Evolutionary conservation across 495 filamentous ascomycete genomes (phyloP).

Genomic region (Lasiosphaeria miniovina): DNA sequence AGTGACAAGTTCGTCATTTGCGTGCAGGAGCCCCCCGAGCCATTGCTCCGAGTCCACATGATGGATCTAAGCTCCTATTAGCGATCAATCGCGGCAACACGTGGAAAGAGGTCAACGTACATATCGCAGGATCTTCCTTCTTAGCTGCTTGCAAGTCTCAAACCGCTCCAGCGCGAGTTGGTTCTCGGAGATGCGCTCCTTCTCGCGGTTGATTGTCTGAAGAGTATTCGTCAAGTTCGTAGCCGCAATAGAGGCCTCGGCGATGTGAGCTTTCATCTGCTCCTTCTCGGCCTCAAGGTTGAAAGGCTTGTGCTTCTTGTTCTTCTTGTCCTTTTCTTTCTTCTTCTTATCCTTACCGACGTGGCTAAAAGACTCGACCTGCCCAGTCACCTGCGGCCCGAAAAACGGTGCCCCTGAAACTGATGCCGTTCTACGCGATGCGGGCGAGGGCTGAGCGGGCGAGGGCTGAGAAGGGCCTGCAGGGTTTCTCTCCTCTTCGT

Average conservation of each 20-base stretch:
- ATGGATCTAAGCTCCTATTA: conserved; percentile 56
- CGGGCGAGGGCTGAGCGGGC: conserved; percentile 13
- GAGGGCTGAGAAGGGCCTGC: conserved; percentile 9
- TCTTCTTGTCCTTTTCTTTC: conserved; percentile 48
- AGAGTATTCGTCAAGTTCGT: conserved; percentile 89
- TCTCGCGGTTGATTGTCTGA: conserved; percentile 87
- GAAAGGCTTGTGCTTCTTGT: conserved; percentile 60
- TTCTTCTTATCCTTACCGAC: conserved; percentile 45
- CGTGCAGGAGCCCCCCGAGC: conserved; percentile 74
- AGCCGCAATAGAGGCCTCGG: conserved; percentile 79
- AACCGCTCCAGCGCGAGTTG: conserved; percentile 70
- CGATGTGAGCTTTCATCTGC: conserved; percentile 75
- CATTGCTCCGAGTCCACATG: conserved; percentile 78
- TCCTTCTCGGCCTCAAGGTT: conserved; percentile 86
- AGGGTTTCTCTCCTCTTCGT: conserved; percentile 35
- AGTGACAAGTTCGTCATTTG: conserved; percentile 83
- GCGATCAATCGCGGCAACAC: not conserved
- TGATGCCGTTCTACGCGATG: conserved; percentile 29
- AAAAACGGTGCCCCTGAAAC: conserved; percentile 7
- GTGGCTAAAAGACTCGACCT: conserved; percentile 34
- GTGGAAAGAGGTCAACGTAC: conserved; percentile 36
- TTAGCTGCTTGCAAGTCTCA: conserved; percentile 78
- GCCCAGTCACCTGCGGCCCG: conserved; percentile 22
- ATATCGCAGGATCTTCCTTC: conserved; percentile 82
- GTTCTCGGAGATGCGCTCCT: conserved; percentile 83